phyloP scores from a whole-genome alignment of 129 eudicot genomes.

The Ambrosia artemisiifolia region DNA sequence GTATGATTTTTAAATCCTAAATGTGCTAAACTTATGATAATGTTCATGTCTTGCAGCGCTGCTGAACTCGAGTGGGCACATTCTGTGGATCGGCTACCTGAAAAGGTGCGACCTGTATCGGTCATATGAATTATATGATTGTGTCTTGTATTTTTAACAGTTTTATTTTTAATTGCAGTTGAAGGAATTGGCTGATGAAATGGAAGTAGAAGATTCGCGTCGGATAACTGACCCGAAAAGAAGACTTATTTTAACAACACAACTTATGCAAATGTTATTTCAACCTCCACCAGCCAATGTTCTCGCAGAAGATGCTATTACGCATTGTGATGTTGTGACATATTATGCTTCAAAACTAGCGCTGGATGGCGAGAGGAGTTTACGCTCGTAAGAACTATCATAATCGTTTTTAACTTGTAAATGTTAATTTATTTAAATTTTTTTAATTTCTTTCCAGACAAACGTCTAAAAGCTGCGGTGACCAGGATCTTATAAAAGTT shows the following conservation, averaged over 20 bases:
- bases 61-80: conserved; percentile 51
- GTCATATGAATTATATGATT: neutral
- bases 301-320: conserved; percentile 44
- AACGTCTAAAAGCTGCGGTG: conserved; percentile 29
- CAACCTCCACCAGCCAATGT: conserved; percentile 47
- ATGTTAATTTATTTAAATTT: neutral
- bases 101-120: conserved; percentile 41
- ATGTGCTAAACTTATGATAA: neutral
- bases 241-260: conserved; percentile 49
- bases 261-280: conserved; percentile 64
- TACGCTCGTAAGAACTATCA: conserved; percentile 44
- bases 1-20: neutral
- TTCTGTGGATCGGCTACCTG: conserved; percentile 43
- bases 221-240: conserved; percentile 33
- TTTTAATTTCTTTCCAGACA: conserved; percentile 31
- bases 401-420: neutral
- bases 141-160: conserved; percentile 5
- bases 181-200: conserved; percentile 21
- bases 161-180: conserved; percentile 34
- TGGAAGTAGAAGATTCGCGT: conserved; percentile 18
- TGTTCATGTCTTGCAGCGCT: conserved; percentile 31
- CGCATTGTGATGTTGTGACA: conserved; percentile 42
- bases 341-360: conserved; percentile 53
- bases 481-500: conserved; percentile 28
- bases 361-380: conserved; percentile 52